Conservation (phyloP, 768 basidiomycete genomes). For the Pleurotus platypus region DNA sequence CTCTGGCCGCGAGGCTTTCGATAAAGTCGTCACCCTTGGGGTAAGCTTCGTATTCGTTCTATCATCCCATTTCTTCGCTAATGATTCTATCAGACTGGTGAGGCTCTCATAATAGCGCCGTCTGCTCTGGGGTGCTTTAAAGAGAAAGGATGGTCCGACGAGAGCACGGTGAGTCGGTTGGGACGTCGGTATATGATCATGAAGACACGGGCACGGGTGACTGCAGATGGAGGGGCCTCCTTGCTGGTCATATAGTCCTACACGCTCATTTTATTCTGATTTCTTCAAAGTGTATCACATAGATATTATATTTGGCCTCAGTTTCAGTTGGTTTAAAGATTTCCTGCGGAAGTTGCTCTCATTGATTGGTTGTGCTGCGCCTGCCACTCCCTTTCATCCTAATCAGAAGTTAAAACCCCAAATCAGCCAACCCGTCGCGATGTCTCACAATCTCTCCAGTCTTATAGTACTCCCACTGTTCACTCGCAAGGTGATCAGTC, state of each 20-base stretch:
- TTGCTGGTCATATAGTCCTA: conserved; percentile 37
- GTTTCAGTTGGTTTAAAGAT: too few species aligned
- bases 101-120: conserved; percentile 67
- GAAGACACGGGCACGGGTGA: conserved; percentile 60
- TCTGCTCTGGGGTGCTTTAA: conserved; percentile 27
- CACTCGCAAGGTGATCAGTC: too few species aligned
- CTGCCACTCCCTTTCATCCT: too few species aligned
- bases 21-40: conserved; percentile 61
- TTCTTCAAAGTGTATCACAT: too few species aligned
- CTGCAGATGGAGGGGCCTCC: conserved; percentile 63
- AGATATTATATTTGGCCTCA: too few species aligned
- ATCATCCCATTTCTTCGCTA: background rate
- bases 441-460: too few species aligned
- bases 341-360: too few species aligned
- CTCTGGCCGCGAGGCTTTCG: conserved; percentile 55
- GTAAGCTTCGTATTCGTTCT: conserved; percentile 26
- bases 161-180: conserved; percentile 34
- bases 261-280: background rate
- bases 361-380: too few species aligned
- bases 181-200: conserved; percentile 58
- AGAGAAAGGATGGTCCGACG: background rate
- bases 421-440: too few species aligned
- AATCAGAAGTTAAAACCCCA: too few species aligned
- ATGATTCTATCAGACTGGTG: conserved; percentile 49
- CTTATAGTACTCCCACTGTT: too few species aligned